Base-by-base conservation (phyloP, 139 green algal species). In the Ettlia oleoabundans region DNA sequence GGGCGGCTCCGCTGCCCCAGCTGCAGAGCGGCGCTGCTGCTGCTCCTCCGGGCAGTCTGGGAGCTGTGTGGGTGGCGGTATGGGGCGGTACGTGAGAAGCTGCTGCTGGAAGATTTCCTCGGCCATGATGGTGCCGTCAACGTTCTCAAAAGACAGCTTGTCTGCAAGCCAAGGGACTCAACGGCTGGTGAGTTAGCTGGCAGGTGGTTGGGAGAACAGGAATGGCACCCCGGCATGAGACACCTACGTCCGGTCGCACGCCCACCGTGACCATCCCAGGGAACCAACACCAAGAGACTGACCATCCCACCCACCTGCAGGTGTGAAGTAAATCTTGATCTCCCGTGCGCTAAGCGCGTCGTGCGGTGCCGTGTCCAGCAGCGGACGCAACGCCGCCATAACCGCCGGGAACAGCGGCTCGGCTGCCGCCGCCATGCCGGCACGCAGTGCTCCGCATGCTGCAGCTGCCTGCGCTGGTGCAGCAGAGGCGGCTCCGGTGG, bases 251-350 rank as follows among this genome's bases (percentile, higher is more conserved):
- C n/a, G n/a, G n/a, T n/a, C n/a, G n/a, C n/a, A n/a, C n/a, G n/a
- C n/a, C n/a, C n/a, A n/a, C n/a, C n/a, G n/a, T n/a, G n/a, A n/a
- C n/a, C n/a, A n/a, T n/a, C n/a, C n/a, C n/a, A n/a, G n/a, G 15
- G 47, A 58, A 58, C 10, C 47, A 41, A 9, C 47, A 10, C 43
- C 37, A 40, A 4, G n/a, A n/a, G n/a, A n/a, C n/a, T n/a, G n/a
- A n/a, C n/a, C n/a, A n/a, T n/a, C n/a, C n/a, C n/a, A n/a, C 38
- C 71, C 61, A 75, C 82, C 80, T 33, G 64, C 79, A 2, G 92
- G 89, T 1, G 93, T 97, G 19, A 86, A 80, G 65, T 75, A 96
- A 73, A 95, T 92, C 18, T 72, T 78, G 37, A 92, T 47, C 41
- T 94, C 82, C 1, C 83, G 83, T 18, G 81, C 62, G 26, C 78